phyloP scores from a whole-genome alignment of 2,329 filamentous ascomycete genomes.

The Lizonia empirigonia region DNA sequence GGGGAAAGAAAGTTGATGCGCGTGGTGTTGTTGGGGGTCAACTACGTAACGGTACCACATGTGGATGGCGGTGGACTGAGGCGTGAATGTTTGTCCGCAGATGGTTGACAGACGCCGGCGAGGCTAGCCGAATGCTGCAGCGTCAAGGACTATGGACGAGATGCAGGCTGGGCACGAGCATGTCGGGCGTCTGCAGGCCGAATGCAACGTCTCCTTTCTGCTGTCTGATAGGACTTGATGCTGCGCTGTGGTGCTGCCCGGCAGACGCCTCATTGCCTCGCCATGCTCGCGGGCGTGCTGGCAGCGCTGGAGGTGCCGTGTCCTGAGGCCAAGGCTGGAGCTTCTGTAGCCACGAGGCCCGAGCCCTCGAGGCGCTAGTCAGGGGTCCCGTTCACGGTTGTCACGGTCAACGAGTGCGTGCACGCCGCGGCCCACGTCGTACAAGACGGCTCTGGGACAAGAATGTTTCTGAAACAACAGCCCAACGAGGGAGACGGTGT shows the following conservation, averaged over 20 bases:
- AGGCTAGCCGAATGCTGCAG: slow-evolving; percentile 1
- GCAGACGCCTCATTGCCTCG: slow-evolving; percentile 5
- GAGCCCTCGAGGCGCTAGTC: slow-evolving; percentile 22
- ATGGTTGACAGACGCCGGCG: not conserved
- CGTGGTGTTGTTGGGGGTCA: not conserved
- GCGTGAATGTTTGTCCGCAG: not conserved
- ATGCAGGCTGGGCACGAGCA: not conserved
- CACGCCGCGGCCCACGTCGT: slow-evolving; percentile 17
- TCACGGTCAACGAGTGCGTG: slow-evolving; percentile 20
- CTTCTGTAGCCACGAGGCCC: slow-evolving; percentile 19
- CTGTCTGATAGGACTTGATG: not conserved
- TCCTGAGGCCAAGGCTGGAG: not conserved
- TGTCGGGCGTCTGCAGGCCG: slow-evolving; percentile 12
- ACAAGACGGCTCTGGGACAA: slow-evolving; percentile 16
- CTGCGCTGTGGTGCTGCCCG: too few species aligned
- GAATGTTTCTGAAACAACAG: slow-evolving; percentile 17
- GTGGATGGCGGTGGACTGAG: slow-evolving; percentile 2
- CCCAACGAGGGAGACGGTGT: slow-evolving; percentile 11
- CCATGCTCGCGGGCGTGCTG: slow-evolving; percentile 1
- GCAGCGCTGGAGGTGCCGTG: not conserved
- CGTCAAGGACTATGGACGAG: too few species aligned
- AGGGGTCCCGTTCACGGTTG: slow-evolving; percentile 2
- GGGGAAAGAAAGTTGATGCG: not conserved
- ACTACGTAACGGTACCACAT: not conserved
- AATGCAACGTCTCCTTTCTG: slow-evolving; percentile 18